Conservation (phyloP, 768 basidiomycete genomes). For the Suillus weaverae region DNA sequence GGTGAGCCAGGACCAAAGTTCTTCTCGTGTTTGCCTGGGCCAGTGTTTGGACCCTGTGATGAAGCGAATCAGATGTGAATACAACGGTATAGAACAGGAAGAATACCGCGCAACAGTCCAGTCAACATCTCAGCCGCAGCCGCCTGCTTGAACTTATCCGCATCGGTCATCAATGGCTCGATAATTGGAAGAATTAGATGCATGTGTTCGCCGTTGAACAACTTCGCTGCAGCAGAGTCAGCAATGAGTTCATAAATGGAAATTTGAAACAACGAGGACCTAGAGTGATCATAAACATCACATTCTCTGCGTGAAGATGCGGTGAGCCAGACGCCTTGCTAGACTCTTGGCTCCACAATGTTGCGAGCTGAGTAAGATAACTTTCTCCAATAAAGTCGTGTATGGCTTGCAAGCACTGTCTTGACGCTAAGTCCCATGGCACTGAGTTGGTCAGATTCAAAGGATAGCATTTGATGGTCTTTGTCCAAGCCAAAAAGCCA, state of each 20-base stretch:
- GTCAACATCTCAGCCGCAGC: conserved; percentile 74
- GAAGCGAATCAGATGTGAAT: conserved; percentile 11
- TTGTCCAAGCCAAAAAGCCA: conserved; percentile 78
- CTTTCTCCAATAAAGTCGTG: conserved; percentile 43
- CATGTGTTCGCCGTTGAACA: conserved; percentile 54
- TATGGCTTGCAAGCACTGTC: conserved; percentile 53
- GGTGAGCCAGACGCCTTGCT: conserved; percentile 49
- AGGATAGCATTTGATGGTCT: conserved; percentile 61
- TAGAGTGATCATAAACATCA: conserved; percentile 48
- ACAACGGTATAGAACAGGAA: not conserved
- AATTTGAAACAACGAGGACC: conserved; percentile 36
- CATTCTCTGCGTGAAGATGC: conserved; percentile 58
- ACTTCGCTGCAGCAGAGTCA: conserved; percentile 54
- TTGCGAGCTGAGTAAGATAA: conserved; percentile 61
- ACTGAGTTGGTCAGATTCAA: conserved; percentile 37
- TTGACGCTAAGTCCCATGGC: conserved; percentile 57
- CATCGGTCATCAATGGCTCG: conserved; percentile 61
- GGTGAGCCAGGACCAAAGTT: conserved; percentile 74
- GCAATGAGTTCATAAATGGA: conserved; percentile 44
- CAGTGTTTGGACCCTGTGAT: conserved; percentile 80
- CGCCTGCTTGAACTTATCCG: conserved; percentile 84
- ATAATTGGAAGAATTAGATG: conserved; percentile 53
- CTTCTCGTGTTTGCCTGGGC: conserved; percentile 50
- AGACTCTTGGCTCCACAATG: conserved; percentile 82
- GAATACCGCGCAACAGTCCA: conserved; percentile 71